Evolutionary conservation across 139 green algal genomes (phyloP).

Genomic region (Chlorella sp.): DNA sequence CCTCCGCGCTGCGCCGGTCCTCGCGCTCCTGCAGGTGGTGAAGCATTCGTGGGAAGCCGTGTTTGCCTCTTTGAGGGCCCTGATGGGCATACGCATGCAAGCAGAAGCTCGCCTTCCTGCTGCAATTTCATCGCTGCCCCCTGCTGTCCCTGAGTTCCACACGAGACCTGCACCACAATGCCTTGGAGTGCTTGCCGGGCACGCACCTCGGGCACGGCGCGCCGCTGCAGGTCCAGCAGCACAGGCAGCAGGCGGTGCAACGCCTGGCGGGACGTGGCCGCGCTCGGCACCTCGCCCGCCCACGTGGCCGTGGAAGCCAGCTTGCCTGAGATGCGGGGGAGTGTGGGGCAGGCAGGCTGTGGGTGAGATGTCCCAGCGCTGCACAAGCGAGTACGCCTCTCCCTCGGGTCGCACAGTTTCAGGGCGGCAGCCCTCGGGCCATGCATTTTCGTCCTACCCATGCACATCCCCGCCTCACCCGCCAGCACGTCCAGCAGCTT

Average conservation of each 20-base stretch:
- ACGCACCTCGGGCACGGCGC: slow-evolving; percentile 11
- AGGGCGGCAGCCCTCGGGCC: not conserved
- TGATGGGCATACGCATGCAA: no score
- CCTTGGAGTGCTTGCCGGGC: no score
- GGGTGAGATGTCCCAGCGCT: no score
- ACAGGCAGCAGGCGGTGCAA: slow-evolving; percentile 7
- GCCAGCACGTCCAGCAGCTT: slow-evolving; percentile 38
- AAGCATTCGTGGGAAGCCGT: no score
- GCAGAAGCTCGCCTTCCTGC: no score
- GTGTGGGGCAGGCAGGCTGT: not conserved
- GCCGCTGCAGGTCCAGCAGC: slow-evolving; percentile 21
- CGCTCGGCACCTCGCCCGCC: slow-evolving; percentile 18
- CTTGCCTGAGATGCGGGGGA: not conserved
- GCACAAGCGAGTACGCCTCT: no score
- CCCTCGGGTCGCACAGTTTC: no score
- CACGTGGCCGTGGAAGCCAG: not conserved
- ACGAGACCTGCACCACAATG: no score
- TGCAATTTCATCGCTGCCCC: no score
- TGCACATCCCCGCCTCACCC: not conserved
- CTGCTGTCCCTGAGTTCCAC: no score
- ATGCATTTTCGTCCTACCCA: not conserved
- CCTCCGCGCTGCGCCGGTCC: not conserved
- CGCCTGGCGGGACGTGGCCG: not conserved
- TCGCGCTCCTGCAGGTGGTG: not conserved
- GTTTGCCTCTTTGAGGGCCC: no score